Evolutionary conservation across 2,329 filamentous ascomycete genomes (phyloP), one percentile per base, ranked within the genome.

Genomic region (Aureobasidium zeae): DNA sequence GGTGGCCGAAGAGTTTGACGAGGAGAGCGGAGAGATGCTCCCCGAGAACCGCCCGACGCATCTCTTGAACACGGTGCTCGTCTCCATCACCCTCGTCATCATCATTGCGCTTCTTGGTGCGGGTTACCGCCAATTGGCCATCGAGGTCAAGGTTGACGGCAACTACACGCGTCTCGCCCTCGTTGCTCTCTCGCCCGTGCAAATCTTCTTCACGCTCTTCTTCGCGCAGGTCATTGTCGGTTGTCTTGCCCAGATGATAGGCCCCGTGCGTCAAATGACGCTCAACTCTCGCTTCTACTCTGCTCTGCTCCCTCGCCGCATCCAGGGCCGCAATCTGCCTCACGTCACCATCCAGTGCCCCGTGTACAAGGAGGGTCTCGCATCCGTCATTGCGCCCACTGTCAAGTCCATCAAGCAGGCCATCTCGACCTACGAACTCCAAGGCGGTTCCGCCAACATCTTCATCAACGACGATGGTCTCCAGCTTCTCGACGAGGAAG

Each of bases 251-350:
- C 83, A 88, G 59, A 77, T 83, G 51, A 75, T 88, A 46, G 85
- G 85, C 4, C 83, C 85, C 1, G 76, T 87, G 45, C 73, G 74
- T 35, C 82, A 88, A 57, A 71, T 89, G 60, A 75, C 71, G 22
- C 66, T 73, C 54, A 91, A 91, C 70, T 86, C 83, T 56, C 84
- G 83, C 60, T 89, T 81, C 67, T 91, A 83, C 65, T 89, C 85
- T 0, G 85, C 82, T 1, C 69, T 72, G n/a, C 72, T 80, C 7
- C 78, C 81, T 1, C 73, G 73, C 15, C 70, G 82, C 35, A 62
- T 87, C 20, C 73, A 74, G 45, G 66, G 63, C 1, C 55, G 64
- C 5, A 57, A 68, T 19, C 70, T 88, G 12, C 83, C 82, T 2
- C 83, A 86, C 56, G 71, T 86, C 50, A 71, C 67, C 3, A 83